Base-by-base conservation (phyloP, 192 early-diverging fungal genomes). In the Podila epicladia region DNA sequence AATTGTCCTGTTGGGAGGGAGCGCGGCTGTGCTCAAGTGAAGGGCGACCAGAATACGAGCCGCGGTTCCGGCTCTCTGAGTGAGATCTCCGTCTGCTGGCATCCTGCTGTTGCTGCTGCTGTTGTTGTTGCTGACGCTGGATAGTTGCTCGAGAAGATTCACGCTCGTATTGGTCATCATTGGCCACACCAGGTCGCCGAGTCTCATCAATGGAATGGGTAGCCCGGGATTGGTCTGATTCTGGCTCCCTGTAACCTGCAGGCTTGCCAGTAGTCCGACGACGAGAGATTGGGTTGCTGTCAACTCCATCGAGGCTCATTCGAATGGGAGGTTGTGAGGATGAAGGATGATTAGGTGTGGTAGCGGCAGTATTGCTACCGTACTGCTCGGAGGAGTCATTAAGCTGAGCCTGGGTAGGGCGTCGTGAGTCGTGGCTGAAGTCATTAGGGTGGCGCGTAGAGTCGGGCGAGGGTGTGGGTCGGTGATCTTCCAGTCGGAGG, bases 181-280 rank as follows among this genome's bases (percentile, higher is more conserved):
- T 65, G 13, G 24, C 2, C 5, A 49, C 9, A 17, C 31, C 65
- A 15, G 75, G 60, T 15, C 70, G 69, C 19, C 75, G 69, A 5
- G 75, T 73, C 33, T 80, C 77, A 31, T 80, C 77, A 29, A 73
- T 69, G 1, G 77, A 80, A 2, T 80, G 71, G 15, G 66, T 69
- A 9, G 62, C 60, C 24, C 77, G 65, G 8, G 67, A 55, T 22
- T 73, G 71, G 2, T 62, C 53, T 19, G 60, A 22, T 41, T 61
- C 58, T 3, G 35, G 7, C 13, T 17, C 26, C 15, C 37, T 49
- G 24, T 79, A 51, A 9, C 26, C 60, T 19, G 51, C 50, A n/a
- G 77, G 32, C 31, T 80, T 80, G 35, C 71, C 67, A 17, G 35
- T 19, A 4, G 71, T 73, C 26, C 77, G 62, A 5, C 77, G 65